Conservation (phyloP, 2,329 filamentous ascomycete species). For the Exophiala sp. region DNA sequence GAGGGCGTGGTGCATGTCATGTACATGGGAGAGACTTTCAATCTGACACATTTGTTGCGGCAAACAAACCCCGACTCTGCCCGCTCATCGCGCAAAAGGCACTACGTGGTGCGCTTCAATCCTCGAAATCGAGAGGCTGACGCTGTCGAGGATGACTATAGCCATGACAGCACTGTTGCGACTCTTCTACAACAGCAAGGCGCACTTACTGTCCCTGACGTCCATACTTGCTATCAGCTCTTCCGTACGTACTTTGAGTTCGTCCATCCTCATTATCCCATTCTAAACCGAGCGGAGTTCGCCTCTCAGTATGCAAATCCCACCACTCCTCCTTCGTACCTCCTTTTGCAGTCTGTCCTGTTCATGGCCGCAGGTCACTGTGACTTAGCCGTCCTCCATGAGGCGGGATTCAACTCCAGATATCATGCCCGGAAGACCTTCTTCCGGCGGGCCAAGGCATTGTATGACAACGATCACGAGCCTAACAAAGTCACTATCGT, state of each 20-base stretch:
- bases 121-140: conserved; percentile 20
- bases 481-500: conserved; percentile 25
- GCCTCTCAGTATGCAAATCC: conserved; percentile 20
- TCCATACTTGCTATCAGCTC: conserved; percentile 23
- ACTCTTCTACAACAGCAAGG: conserved; percentile 25
- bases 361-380: conserved; percentile 23
- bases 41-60: conserved; percentile 25
- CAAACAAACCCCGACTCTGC: conserved; percentile 21
- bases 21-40: conserved; percentile 24
- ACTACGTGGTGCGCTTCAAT: conserved; percentile 17
- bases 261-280: conserved; percentile 28
- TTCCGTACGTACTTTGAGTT: conserved; percentile 27
- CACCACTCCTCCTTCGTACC: conserved; percentile 18
- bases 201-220: conserved; percentile 18
- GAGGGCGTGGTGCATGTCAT: conserved; percentile 20
- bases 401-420: conserved; percentile 20
- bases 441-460: conserved; percentile 28
- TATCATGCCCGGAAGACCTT: conserved; percentile 27
- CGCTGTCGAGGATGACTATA: conserved; percentile 23
- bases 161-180: conserved; percentile 19
- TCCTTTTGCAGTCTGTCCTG: conserved; percentile 26
- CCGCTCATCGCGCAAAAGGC: conserved; percentile 14
- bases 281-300: conserved; percentile 25
- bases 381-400: conserved; percentile 14
- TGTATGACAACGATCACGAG: conserved; percentile 30